phyloP scores from a whole-genome alignment of 139 green algal genomes.

The Tetradesmus obliquus region DNA sequence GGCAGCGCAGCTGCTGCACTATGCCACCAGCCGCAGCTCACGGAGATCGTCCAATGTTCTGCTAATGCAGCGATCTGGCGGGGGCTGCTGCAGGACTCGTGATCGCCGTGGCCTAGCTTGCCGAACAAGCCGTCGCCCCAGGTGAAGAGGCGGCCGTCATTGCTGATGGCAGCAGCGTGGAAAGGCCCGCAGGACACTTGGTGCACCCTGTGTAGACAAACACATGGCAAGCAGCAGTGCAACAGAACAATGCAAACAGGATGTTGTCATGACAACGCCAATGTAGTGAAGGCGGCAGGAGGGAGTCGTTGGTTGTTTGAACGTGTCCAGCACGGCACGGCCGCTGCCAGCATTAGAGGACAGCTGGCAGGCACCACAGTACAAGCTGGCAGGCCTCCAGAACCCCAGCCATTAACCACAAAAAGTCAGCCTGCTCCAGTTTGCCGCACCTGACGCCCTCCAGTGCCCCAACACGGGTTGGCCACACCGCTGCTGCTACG shows the following conservation, averaged over 20 bases:
- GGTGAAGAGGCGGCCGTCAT: conserved; percentile 84
- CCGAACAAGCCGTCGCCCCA: conserved; percentile 95
- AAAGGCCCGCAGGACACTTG: conserved; percentile 89
- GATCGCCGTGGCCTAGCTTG: conserved; percentile 87
- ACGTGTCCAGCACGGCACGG: no score
- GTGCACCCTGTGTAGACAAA: conserved; percentile 20
- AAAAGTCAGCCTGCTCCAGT: no score
- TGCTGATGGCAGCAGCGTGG: conserved; percentile 82
- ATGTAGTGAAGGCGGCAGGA: no score
- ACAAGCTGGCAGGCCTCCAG: no score
- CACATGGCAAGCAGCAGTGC: no score
- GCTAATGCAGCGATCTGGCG: conserved; percentile 58
- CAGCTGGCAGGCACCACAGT: no score
- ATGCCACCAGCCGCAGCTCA: conserved; percentile 94
- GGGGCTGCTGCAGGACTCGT: conserved; percentile 44
- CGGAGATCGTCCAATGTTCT: conserved; percentile 59
- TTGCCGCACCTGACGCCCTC: background rate
- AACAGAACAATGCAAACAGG: background rate
- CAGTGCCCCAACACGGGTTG: conserved; percentile 19
- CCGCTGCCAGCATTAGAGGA: no score
- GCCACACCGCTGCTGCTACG: conserved; percentile 2
- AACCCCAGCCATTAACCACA: no score
- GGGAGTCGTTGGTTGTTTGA: no score
- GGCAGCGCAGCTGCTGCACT: conserved; percentile 80
- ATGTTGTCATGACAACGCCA: background rate